Evolutionary conservation across 164 flowering plant genomes (phyloP).

Genomic region (Aristolochia contorta): DNA sequence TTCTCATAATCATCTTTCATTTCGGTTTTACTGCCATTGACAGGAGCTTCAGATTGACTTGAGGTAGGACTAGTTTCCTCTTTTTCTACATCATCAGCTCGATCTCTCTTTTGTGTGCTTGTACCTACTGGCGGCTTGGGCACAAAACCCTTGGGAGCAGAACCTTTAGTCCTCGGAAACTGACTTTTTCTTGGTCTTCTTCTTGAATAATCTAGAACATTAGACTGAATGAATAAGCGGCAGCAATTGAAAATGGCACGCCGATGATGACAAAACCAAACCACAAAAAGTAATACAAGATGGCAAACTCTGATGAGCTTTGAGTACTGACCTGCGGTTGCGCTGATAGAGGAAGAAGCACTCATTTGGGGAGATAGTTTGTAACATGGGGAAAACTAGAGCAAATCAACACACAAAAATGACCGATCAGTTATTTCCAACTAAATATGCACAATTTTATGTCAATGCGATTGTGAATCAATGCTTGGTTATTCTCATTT

Average conservation of each 20-base stretch:
- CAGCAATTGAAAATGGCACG: not conserved
- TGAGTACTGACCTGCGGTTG: not conserved
- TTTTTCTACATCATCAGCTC: conserved; percentile 27
- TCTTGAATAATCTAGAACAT: conserved; percentile 46
- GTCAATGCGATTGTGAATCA: no score
- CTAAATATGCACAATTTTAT: no score
- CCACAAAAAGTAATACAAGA: not conserved
- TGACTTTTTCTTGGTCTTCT: conserved; percentile 46
- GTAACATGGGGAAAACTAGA: not conserved
- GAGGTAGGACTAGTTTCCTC: conserved; percentile 22
- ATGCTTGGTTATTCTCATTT: no score
- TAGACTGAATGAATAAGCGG: not conserved
- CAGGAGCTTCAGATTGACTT: conserved; percentile 16
- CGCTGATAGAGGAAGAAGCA: not conserved
- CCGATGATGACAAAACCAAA: no score
- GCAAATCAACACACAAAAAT: not conserved
- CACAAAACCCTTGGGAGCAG: conserved; percentile 44
- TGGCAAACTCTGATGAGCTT: not conserved
- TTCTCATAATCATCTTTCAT: conserved; percentile 15
- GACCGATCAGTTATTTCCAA: not conserved
- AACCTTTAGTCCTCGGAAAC: conserved; percentile 34
- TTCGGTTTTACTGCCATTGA: conserved; percentile 16
- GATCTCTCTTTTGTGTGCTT: conserved; percentile 41
- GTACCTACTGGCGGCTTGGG: conserved; percentile 43
- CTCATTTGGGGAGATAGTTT: not conserved